Evolutionary conservation across 495 filamentous ascomycete species (phyloP), one percentile per base, ranked within the genome.

Genomic region (Penicillium cataractarum): DNA sequence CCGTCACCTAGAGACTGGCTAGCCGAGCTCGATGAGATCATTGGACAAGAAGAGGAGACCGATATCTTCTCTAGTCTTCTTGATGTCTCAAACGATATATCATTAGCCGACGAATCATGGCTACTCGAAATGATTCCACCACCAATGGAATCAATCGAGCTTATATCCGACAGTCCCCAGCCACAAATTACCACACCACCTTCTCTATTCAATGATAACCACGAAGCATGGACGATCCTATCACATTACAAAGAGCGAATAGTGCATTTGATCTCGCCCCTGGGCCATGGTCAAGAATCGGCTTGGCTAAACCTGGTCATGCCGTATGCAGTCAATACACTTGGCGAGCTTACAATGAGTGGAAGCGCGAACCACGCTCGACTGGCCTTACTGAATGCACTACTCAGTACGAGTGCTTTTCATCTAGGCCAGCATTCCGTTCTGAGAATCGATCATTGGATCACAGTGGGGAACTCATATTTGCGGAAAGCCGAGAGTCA

Each of bases 201-300:
- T 19, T 58, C 37, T 3, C 7, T 60, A 1, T 48, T 37, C 13
- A 54, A 9, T 10, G 35, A 40, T 2, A 54, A 65, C 17, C 42
- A 53, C 3, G 62, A 67, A 39, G 57, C 62, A 12, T 70, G 67
- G 67, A 19, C 54, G 4, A 55, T 70, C 17, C 54, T 70, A 6
- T 70, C 67, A n/a, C 53, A 67, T 35, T 70, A 70, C 37, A 62
- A 59, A 40, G 67, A 70, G 1, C 46, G 49, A 10, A 67, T 70
- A 0, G 54, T 70, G 1, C 65, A 58, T 8, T 33, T 70, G 29
- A 65, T 67, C 2, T 70, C 64, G 13, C 64, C 66, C 9, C 29
- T 68, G 4, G 60, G 61, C 2, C 58, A 51, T 55, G 64, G 59
- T 35, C 59, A 67, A n/a, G 61, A 67, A 32, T 53, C 35, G 0